These are phyloP conservation scores for Zizania latifolia DNA, from an alignment of 176 grass and related monocot genomes.

Conservation along the genomic window DNA sequence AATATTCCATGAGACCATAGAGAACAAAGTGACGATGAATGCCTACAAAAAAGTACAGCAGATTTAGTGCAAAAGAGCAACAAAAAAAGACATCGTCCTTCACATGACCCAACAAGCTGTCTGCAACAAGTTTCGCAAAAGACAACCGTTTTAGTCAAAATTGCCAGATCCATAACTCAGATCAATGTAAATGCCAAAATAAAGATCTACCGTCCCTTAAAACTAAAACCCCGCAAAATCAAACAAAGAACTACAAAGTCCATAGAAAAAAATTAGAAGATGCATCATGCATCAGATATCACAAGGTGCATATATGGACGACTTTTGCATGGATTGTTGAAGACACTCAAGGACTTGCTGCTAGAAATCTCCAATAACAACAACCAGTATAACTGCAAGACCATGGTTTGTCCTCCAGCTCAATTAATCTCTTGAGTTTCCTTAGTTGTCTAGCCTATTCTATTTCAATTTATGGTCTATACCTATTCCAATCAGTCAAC, in stretches of 20 bases:
- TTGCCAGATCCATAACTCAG: not conserved
- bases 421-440: not conserved
- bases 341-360: not conserved
- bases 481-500: not conserved
- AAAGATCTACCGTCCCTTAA: not conserved
- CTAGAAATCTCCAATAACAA: not conserved
- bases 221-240: not conserved
- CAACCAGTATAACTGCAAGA: not conserved
- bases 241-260: not conserved
- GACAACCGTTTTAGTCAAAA: not conserved
- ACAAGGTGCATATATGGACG: not conserved
- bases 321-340: not conserved
- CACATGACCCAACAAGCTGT: not conserved
- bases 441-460: not conserved
- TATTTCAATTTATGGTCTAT: not conserved
- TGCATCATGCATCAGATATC: not conserved
- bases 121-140: not conserved
- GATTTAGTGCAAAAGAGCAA: not conserved
- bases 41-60: constrained; percentile 34
- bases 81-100: not conserved
- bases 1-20: constrained; percentile 81
- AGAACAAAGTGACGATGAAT: constrained; percentile 92
- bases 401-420: not conserved
- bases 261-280: not conserved
- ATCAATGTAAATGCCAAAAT: not conserved